phyloP scores from a whole-genome alignment of 208 protist species.

The Wallacemonas sp. region DNA sequence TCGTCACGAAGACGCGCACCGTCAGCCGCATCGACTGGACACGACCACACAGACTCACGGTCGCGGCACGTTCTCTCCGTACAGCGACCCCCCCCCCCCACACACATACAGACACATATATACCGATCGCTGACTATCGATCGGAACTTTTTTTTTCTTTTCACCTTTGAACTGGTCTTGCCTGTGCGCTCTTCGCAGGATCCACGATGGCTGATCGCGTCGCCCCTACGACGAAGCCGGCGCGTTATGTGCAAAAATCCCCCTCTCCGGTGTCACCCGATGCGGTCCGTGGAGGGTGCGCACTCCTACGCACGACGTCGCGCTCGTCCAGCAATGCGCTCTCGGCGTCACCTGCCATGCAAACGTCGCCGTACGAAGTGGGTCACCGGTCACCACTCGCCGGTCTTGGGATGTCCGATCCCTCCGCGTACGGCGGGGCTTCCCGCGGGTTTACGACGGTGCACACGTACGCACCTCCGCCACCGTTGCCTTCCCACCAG shows the following conservation, averaged over 20 bases:
- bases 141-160: too few species aligned
- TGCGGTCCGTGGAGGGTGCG: not conserved
- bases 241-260: slow-evolving; percentile 7
- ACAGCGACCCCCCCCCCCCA: too few species aligned
- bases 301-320: slow-evolving; percentile 8
- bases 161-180: too few species aligned
- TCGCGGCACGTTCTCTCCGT: too few species aligned
- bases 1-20: too few species aligned
- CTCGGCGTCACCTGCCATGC: not conserved
- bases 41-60: too few species aligned
- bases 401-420: not conserved
- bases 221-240: not conserved
- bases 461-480: slow-evolving; percentile 29
- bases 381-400: slow-evolving; percentile 9
- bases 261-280: slow-evolving; percentile 9
- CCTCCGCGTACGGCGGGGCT: not conserved
- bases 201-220: not conserved
- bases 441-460: not conserved
- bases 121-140: too few species aligned
- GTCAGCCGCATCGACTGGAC: too few species aligned
- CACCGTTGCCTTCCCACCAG: slow-evolving; percentile 22
- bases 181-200: too few species aligned
- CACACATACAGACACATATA: too few species aligned
- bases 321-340: slow-evolving; percentile 8
- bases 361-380: not conserved